Base-by-base conservation (phyloP, 2,329 filamentous ascomycete species). In the Paraphaeosphaeria minitans region DNA sequence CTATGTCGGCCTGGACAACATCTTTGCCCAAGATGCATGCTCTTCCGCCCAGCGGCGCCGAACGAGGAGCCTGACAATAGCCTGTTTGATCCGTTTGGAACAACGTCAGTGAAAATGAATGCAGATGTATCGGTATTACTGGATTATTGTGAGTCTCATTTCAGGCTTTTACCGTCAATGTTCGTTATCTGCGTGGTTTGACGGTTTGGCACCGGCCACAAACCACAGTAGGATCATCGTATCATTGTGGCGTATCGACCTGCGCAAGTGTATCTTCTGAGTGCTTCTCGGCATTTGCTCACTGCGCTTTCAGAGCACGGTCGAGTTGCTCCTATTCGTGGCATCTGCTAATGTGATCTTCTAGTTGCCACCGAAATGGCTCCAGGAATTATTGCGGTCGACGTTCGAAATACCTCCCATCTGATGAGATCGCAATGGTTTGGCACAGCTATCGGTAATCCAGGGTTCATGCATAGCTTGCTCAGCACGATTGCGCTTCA, bases 391-490 rank as follows among this genome's bases (percentile, higher is more conserved):
- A 77, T 77, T 47, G 71, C 73, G n/a, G 68, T 77, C 49, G 75
- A 77, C 49, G 61, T 76, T 56, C 70, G 70, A 31, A 64, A 70
- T 50, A 69, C 69, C 27, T 77, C 73, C 3, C 67, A 70, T 27
- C 55, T 76, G 52, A 75, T 76, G 69, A 70, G 64, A 39, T 73
- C 70, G 39, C 69, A 75, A 24, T 77, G 75, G 74, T 75, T 76
- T 55, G 69, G 71, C 47, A 75, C 69, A 19, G 75, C 75, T 10
- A 63, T 75, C 45, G 63, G 62, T 42, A 73, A 75, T 58, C 37
- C 58, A 47, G 74, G 71, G n/a, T 77, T 77, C 56, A 76, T 77
- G 74, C 72, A 77, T 49, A 76, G 74, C 61, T 62, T 77, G 61
- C 70, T 77, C 7, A 72, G 72, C 48, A 74, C 73, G 16, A 64